Percentiles rank a stretch among this genome's conserved stretches.
These are phyloP conservation scores for Waltiozyma sp. DNA, from an alignment of 1,139 yeast species.

Conservation along the genomic window DNA sequence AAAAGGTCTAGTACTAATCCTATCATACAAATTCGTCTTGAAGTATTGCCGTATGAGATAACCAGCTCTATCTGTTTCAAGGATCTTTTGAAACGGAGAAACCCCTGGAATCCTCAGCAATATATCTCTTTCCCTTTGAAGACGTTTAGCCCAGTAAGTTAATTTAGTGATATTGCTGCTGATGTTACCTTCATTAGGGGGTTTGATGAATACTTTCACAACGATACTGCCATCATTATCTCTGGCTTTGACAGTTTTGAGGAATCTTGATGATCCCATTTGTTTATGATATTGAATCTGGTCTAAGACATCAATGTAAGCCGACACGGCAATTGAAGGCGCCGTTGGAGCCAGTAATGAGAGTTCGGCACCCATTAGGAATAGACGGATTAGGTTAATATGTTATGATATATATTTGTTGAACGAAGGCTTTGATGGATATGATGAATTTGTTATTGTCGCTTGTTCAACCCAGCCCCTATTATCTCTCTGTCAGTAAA, in stretches of 20 bases:
- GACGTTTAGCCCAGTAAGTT: slow-evolving; percentile 25
- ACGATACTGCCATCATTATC: slow-evolving; percentile 61
- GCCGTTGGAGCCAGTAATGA: slow-evolving; percentile 84
- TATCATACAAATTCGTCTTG: slow-evolving; percentile 70
- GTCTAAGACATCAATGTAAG: slow-evolving; percentile 72
- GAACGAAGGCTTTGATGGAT: no score
- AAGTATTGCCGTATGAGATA: slow-evolving; percentile 77
- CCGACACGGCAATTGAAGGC: slow-evolving; percentile 83
- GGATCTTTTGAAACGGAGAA: slow-evolving; percentile 58
- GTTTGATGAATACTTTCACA: slow-evolving; percentile 76
- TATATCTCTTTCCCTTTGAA: slow-evolving; percentile 25
- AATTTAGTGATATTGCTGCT: no score
- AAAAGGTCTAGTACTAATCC: slow-evolving; percentile 83
- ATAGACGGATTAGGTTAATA: background rate
- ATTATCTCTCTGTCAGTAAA: no score
- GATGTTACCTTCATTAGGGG: slow-evolving; percentile 33
- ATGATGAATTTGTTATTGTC: no score
- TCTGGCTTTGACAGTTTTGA: slow-evolving; percentile 75
- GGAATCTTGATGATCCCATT: slow-evolving; percentile 63
- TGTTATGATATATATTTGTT: no score
- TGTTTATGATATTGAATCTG: slow-evolving; percentile 65
- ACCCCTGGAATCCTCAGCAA: slow-evolving; percentile 48
- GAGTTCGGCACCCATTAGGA: slow-evolving; percentile 77
- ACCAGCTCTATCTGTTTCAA: slow-evolving; percentile 89
- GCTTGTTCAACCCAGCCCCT: no score